Conservation (phyloP, 371 early-diverging fungal species). For the Paraphysoderma sedebokerense region DNA sequence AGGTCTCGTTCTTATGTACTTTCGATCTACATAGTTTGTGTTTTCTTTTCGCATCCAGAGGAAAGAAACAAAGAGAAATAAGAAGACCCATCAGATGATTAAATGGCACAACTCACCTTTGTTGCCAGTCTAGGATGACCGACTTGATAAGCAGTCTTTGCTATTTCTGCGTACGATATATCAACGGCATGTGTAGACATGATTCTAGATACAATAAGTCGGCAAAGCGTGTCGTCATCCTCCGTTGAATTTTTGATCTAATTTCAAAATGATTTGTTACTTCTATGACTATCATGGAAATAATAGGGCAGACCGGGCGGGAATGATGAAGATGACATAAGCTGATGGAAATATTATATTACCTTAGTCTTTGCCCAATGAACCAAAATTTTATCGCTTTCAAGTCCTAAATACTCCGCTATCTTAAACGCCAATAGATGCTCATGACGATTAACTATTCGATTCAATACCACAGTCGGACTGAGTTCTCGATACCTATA, state of each 20-base stretch:
- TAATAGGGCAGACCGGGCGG: neutral
- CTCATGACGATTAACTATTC: conserved; percentile 62
- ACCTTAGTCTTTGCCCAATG: conserved; percentile 94
- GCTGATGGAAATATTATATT: neutral
- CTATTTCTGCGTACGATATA: conserved; percentile 77
- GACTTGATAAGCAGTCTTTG: conserved; percentile 69
- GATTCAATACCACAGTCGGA: conserved; percentile 57
- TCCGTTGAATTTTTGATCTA: conserved; percentile 63
- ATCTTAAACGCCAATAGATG: conserved; percentile 72
- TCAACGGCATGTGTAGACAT: conserved; percentile 40
- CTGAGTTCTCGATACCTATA: conserved; percentile 54
- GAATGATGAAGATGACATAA: neutral
- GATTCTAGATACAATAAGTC: conserved; percentile 60
- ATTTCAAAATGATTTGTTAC: neutral
- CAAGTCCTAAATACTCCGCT: conserved; percentile 61
- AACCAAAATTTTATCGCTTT: conserved; percentile 62
- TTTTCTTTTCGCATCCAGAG: neutral
- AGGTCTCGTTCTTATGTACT: too few species aligned
- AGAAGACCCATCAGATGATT: too few species aligned
- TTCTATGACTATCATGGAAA: neutral
- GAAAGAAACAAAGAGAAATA: too few species aligned
- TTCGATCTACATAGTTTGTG: too few species aligned
- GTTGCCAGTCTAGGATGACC: conserved; percentile 80
- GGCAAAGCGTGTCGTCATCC: conserved; percentile 68
- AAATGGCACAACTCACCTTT: conserved; percentile 34